A percentile compares a stretch with the other conserved stretches of the same genome.
These are phyloP conservation scores for Lentinus tigrinus DNA, from an alignment of 768 basidiomycete genomes.

Conservation along the genomic window DNA sequence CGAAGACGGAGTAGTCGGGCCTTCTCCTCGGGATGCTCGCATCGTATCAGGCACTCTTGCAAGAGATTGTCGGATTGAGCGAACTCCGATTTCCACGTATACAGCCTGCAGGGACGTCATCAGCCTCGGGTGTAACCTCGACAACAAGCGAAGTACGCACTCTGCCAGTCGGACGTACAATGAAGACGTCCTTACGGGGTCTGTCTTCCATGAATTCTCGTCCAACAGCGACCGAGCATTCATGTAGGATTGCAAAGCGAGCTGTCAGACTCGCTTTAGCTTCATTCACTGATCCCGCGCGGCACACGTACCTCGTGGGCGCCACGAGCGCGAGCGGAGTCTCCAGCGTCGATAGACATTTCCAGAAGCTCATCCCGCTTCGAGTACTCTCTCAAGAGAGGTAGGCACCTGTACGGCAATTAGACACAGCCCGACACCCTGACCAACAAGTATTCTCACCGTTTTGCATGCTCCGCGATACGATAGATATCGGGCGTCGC, in stretches of 20 bases:
- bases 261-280: conserved; percentile 33
- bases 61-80: conserved; percentile 51
- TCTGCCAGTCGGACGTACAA: conserved; percentile 60
- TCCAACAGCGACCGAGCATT: conserved; percentile 57
- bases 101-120: conserved; percentile 39
- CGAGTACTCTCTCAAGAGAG: conserved; percentile 57
- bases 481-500: conserved; percentile 61
- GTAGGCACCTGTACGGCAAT: conserved; percentile 48
- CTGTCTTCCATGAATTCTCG: conserved; percentile 51
- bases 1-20: conserved; percentile 56
- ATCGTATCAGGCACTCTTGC: conserved; percentile 51
- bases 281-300: background rate
- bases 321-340: conserved; percentile 68
- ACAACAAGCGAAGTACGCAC: conserved; percentile 37
- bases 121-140: background rate
- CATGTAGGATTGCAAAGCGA: conserved; percentile 60
- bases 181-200: conserved; percentile 48
- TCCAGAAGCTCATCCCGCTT: conserved; percentile 60
- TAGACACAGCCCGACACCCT: background rate
- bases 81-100: conserved; percentile 67
- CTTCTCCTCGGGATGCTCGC: conserved; percentile 51
- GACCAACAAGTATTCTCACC: conserved; percentile 33
- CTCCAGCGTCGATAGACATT: conserved; percentile 65
- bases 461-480: conserved; percentile 67
- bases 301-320: conserved; percentile 60